A percentile compares a stretch with the other conserved stretches of the same genome.
These are phyloP conservation scores for Coemansia sp. DNA, from an alignment of 192 early-diverging fungal genomes.

Conservation along the genomic window DNA sequence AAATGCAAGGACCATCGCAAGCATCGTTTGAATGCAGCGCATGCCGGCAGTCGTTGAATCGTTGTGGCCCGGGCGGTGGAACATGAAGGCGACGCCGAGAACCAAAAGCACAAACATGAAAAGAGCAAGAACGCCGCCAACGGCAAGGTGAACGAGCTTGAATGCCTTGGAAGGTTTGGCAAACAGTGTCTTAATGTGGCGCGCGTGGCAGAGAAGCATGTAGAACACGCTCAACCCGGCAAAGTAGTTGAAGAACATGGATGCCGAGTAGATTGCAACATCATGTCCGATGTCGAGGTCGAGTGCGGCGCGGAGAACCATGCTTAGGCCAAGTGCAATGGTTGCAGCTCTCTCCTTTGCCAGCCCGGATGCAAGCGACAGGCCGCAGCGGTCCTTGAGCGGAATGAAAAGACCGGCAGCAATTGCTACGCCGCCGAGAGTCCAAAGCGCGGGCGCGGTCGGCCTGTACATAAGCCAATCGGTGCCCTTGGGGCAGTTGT, in stretches of 20 bases:
- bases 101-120: slow-evolving; percentile 1
- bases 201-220: not conserved
- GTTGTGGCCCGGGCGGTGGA: not conserved
- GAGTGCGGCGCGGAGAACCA: slow-evolving; percentile 12
- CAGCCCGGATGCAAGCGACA: slow-evolving; percentile 1
- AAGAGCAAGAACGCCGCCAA: not conserved
- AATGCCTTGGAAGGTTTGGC: too few species aligned
- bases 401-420: slow-evolving; percentile 1
- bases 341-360: slow-evolving; percentile 14
- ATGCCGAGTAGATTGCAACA: slow-evolving; percentile 9
- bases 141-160: not conserved
- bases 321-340: not conserved
- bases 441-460: slow-evolving; percentile 23
- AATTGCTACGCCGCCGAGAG: slow-evolving; percentile 11
- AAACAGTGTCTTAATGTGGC: not conserved
- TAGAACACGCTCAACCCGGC: not conserved
- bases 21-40: slow-evolving; percentile 1
- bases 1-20: not conserved
- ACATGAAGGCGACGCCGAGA: slow-evolving; percentile 1
- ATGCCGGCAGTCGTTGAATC: not conserved
- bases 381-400: not conserved
- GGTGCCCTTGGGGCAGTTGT: slow-evolving; percentile 4
- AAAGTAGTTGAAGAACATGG: slow-evolving; percentile 17
- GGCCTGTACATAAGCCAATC: slow-evolving; percentile 29
- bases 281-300: not conserved